Base-by-base conservation (phyloP, 768 basidiomycete genomes). In the Zangia roseola region DNA sequence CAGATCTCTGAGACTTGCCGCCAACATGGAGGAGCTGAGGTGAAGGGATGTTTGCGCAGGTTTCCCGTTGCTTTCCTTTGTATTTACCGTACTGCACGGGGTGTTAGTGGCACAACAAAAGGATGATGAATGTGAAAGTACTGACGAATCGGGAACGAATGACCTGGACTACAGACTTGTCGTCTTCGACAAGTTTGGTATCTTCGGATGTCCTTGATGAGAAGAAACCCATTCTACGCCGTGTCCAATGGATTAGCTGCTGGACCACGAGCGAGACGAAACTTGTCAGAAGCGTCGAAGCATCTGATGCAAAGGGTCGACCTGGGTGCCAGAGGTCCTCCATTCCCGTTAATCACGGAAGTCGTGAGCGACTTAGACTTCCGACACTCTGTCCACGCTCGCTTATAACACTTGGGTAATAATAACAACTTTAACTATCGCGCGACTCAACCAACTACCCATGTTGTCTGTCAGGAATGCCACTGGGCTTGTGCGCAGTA, bases 131-230 rank as follows among this genome's bases (percentile, higher is more conserved):
- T 52, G 52, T 50, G 54, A 54, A 47, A 50, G 63, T 23, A 75
- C 79, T 59, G 55, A 82, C 80, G 57, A 83, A 81, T 65, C 82
- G 74, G 58, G 81, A 82, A 59, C 81, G 78, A 43, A 82, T 79
- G 60, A 79, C 79, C 51, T 76, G 72, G 24, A 80, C 65, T 43
- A 83, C 78, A 25, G 79, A 77, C 65, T 69, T 76, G 59, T 78
- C 71, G 35, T 60, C 56, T 45, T 64, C 55, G 20, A 57, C 44
- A 23, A 53, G 28, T 14, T 13, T 51, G 46, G 63, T 43, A 14
- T 58, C 58, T 34, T 51, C 49, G 16, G 52, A 20, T 26, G 48
- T 56, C 19, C 48, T 54, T 37, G 67, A 66, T 5, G 69, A 64
- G 37, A 68, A 68, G 55, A 68, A 70, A 10, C 67, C 67, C 67